Percentiles rank a stretch among this genome's conserved stretches.
These are phyloP conservation scores for Malassezia cuniculi DNA, from an alignment of 1,284 basidiomycete species.

Conservation along the genomic window DNA sequence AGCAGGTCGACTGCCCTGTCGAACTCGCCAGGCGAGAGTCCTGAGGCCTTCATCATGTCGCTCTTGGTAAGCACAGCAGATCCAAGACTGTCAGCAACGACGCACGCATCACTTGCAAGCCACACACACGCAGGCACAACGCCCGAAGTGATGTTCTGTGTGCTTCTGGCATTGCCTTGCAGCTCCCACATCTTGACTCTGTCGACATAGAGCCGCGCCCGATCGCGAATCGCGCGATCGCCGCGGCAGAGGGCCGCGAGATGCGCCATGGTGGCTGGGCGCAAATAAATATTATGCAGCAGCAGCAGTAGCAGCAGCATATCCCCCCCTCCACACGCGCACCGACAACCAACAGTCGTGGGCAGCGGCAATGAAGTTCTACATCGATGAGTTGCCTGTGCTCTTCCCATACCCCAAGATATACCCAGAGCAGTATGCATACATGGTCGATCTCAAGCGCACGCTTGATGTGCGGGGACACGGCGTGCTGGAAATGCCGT, in stretches of 20 bases:
- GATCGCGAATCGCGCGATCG: conserved; percentile 8
- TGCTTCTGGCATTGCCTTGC: conserved; percentile 11
- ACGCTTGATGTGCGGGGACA: conserved; percentile 86
- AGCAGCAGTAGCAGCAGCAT: not conserved
- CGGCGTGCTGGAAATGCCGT: conserved; percentile 98
- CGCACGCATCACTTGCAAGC: conserved; percentile 12
- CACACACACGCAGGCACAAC: conserved; percentile 8
- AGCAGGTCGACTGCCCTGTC: conserved; percentile 1
- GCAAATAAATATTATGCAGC: not conserved
- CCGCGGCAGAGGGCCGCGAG: conserved; percentile 9
- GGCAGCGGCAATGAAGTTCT: conserved; percentile 66
- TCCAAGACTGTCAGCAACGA: conserved; percentile 2
- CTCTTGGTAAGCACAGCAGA: not conserved
- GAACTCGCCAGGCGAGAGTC: conserved; percentile 8
- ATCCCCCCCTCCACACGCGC: not conserved
- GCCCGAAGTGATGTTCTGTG: conserved; percentile 5
- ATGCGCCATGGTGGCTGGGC: conserved; percentile 2
- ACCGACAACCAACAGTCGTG: not conserved
- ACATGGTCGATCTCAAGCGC: conserved; percentile 96
- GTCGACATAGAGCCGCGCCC: conserved; percentile 10
- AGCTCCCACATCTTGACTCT: conserved; percentile 13
- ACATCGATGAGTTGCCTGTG: conserved; percentile 67
- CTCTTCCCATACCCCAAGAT: conserved; percentile 47
- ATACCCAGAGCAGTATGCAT: conserved; percentile 81
- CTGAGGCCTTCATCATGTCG: conserved; percentile 5